Evolutionary conservation across 176 grass and related monocot species (phyloP).

Genomic region (Eremochloa ophiuroides): DNA sequence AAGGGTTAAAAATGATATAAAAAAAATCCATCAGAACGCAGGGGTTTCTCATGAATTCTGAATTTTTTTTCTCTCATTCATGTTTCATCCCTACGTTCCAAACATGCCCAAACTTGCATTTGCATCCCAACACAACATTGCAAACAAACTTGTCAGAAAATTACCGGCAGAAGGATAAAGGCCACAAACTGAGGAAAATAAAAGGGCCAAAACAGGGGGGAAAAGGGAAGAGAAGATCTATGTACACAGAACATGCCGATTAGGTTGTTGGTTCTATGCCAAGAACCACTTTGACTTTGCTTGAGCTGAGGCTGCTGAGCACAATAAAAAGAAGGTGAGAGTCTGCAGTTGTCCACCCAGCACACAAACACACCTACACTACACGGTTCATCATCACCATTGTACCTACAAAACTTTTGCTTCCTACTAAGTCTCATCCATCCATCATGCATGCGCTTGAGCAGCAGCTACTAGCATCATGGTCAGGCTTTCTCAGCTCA

Average conservation of each 20-base stretch:
- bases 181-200: neutral
- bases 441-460: no score
- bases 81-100: no score
- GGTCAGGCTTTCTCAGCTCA: constrained; percentile 1
- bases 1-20: no score
- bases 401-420: constrained; percentile 38
- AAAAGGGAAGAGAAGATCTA: neutral
- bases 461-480: no score
- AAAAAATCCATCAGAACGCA: no score
- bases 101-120: neutral
- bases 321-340: neutral
- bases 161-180: neutral
- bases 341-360: constrained; percentile 19
- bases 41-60: no score
- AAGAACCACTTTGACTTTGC: constrained; percentile 20
- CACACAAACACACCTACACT: neutral
- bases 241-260: constrained; percentile 8
- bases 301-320: neutral
- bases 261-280: constrained; percentile 1
- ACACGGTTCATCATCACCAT: constrained; percentile 13
- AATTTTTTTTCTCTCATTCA: no score
- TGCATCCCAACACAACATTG: neutral
- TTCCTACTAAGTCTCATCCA: neutral
- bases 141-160: neutral
- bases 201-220: neutral